phyloP scores from a whole-genome alignment of 2,329 filamentous ascomycete species.

The Colletotrichum australisinense region DNA sequence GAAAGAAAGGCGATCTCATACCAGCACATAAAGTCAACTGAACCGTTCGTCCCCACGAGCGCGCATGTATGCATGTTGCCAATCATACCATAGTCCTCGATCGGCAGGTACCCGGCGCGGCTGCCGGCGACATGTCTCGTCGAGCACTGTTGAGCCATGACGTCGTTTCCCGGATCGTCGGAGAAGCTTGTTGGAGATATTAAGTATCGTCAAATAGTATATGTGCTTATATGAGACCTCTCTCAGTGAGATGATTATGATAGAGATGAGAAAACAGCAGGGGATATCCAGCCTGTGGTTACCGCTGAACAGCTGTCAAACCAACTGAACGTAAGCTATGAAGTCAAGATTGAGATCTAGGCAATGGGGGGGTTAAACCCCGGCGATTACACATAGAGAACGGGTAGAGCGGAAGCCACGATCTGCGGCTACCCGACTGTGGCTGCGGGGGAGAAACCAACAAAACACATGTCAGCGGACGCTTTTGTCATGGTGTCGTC shows the following conservation, averaged over 20 bases:
- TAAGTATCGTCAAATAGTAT: neutral
- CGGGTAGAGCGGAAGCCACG: slow-evolving; percentile 10
- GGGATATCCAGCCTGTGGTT: neutral
- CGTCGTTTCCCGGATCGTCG: neutral
- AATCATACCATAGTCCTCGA: slow-evolving; percentile 84
- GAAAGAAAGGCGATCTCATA: slow-evolving; percentile 45
- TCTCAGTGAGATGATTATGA: neutral
- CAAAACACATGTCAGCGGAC: neutral
- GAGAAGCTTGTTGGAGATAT: neutral
- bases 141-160: slow-evolving; percentile 48
- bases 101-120: slow-evolving; percentile 65
- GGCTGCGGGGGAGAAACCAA: neutral
- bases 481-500: slow-evolving; percentile 16
- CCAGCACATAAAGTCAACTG: slow-evolving; percentile 84
- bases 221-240: neutral
- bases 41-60: slow-evolving; percentile 78
- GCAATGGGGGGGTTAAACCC: slow-evolving; percentile 6
- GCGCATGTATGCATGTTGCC: slow-evolving; percentile 85
- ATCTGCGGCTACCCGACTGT: slow-evolving; percentile 9
- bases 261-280: neutral
- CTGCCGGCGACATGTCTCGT: slow-evolving; percentile 43
- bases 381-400: slow-evolving; percentile 1
- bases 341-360: slow-evolving; percentile 16
- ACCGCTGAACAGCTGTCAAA: neutral
- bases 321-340: slow-evolving; percentile 32